Evolutionary conservation across 768 basidiomycete species (phyloP), one percentile per base, ranked within the genome.

Genomic region (Hericium coralloides): DNA sequence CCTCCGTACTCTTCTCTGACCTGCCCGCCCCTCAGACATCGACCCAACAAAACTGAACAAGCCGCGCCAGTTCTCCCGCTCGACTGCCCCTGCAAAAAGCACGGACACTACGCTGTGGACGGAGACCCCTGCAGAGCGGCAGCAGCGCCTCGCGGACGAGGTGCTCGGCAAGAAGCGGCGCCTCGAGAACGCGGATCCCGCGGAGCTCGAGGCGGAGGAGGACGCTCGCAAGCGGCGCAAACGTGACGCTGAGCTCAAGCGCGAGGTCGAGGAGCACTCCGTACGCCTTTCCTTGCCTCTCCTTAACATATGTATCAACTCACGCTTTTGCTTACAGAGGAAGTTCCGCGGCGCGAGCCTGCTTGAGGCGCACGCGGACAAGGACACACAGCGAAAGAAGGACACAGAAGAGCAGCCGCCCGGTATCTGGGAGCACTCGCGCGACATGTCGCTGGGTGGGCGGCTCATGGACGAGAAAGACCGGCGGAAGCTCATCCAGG

Each of bases 101-200:
- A 66, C 69, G 31, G 88, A 89, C 62, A 79, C 72, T 55, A 85
- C 84, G 2, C 76, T 95, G 12, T 99, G 97, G 97, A 99, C 97
- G 0, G 97, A 99, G 74, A 98, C 97, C 0, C 97, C 97, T 0
- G 86, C 86, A 0, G 92, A 98, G 67, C 80, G 87, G 15, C 92
- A 92, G 67, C 87, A 95, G 65, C 81, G 97, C 1, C 74, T 98
- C n/a, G 84, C 85, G 1, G 95, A 98, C 66, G 95, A 99, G 69
- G 86, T 97, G 2, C 80, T 85, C n/a, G 95, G 97, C 43, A 92
- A 90, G 72, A 88, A 90, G 64, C 79, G 88, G 57, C 81, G 86
- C 18, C 86, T 83, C 4, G 79, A 68, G 23, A 85, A 89, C 56
- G 73, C 74, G 38, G 71, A 71, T 10, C 49, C 49, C 18, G 70